These are phyloP conservation scores for Curvularia verruculosa DNA, from an alignment of 2,329 filamentous ascomycete genomes.

Conservation along the genomic window DNA sequence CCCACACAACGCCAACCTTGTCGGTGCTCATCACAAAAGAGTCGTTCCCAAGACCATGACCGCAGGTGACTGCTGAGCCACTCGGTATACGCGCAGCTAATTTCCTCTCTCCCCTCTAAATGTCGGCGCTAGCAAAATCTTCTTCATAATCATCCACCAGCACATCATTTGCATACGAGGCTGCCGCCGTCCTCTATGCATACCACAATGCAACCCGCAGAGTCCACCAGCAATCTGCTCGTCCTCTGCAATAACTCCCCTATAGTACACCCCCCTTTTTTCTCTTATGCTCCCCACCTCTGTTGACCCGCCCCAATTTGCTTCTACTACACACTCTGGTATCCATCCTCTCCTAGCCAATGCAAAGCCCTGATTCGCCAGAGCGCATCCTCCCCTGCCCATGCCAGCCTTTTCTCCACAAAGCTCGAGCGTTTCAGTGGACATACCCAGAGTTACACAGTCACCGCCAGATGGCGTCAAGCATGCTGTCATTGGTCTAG, in stretches of 20 bases:
- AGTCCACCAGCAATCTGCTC: not conserved
- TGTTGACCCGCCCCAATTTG: conserved; percentile 8
- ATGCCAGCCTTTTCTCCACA: conserved; percentile 21
- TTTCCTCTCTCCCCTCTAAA: conserved; percentile 8
- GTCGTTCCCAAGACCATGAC: conserved; percentile 20
- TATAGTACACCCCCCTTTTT: not conserved
- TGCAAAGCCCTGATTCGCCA: conserved; percentile 9
- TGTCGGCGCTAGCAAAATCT: conserved; percentile 15
- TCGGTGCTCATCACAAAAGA: conserved; percentile 21
- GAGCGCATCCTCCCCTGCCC: conserved; percentile 7
- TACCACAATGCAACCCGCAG: conserved; percentile 4
- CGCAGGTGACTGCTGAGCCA: conserved; percentile 19
- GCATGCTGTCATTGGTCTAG: not conserved
- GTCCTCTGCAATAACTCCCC: not conserved
- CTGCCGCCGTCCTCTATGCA: conserved; percentile 6
- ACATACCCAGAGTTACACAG: conserved; percentile 18
- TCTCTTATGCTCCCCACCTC: not conserved
- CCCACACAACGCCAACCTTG: conserved; percentile 18
- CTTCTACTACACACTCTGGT: not conserved
- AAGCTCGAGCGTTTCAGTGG: conserved; percentile 23
- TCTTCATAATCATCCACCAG: conserved; percentile 4
- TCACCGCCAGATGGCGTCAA: conserved; percentile 24
- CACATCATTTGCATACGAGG: conserved; percentile 4
- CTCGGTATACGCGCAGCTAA: conserved; percentile 9
- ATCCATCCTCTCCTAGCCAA: not conserved